These are phyloP conservation scores for Vaccinium vitisidaea DNA, from an alignment of 148 eudicot genomes.

Conservation along the genomic window DNA sequence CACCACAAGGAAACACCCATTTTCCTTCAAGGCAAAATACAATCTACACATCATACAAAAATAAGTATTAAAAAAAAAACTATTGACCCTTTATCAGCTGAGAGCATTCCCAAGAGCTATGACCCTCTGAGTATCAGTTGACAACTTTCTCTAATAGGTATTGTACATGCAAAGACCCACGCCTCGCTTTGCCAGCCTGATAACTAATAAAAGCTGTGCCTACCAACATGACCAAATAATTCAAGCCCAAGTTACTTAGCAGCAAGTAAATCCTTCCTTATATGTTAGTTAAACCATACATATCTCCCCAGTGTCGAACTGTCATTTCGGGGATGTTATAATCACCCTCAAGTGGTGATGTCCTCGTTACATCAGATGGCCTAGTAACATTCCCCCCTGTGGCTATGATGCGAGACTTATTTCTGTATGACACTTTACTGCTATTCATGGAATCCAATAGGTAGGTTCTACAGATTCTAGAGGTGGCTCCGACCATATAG, in stretches of 20 bases:
- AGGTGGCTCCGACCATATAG: not conserved
- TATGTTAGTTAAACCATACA: not conserved
- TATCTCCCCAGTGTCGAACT: not conserved
- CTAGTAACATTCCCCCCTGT: not conserved
- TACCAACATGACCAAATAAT: not conserved
- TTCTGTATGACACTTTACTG: not conserved
- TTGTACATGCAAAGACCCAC: not conserved
- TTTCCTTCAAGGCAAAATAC: slow-evolving; percentile 36
- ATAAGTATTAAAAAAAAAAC: slow-evolving; percentile 11
- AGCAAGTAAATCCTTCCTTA: not conserved
- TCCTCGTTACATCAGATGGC: not conserved
- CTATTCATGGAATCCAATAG: not conserved
- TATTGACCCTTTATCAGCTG: slow-evolving; percentile 15
- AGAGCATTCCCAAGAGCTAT: slow-evolving; percentile 4
- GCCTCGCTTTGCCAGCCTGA: not conserved
- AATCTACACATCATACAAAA: slow-evolving; percentile 31
- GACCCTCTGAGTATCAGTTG: not conserved
- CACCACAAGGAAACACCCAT: slow-evolving; percentile 30
- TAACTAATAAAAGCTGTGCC: not conserved
- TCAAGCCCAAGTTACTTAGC: not conserved
- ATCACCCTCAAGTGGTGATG: not conserved
- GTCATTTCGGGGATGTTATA: not conserved
- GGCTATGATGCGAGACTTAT: not conserved
- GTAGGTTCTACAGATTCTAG: not conserved
- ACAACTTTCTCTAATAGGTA: not conserved